phyloP scores from a whole-genome alignment of 2,329 filamentous ascomycete genomes.

The Pestalotiopsis sp. region DNA sequence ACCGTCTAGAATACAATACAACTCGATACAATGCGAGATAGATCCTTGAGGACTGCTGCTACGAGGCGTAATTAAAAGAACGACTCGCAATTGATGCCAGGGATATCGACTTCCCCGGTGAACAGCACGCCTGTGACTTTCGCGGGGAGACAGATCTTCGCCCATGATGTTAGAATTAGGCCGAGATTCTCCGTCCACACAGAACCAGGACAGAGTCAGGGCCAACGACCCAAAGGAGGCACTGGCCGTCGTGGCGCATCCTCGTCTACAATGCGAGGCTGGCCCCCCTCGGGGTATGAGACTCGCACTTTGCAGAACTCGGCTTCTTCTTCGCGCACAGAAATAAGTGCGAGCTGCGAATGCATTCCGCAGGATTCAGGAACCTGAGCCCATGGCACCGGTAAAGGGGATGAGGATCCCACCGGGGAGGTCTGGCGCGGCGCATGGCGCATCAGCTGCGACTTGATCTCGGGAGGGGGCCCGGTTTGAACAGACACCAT shows the following conservation, averaged over 20 bases:
- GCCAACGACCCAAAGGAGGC: background rate
- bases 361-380: background rate
- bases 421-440: background rate
- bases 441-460: background rate
- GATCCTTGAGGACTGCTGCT: background rate
- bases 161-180: background rate
- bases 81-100: background rate
- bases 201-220: slow-evolving; percentile 7
- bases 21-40: background rate
- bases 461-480: background rate
- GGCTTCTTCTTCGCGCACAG: background rate
- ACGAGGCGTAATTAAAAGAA: background rate
- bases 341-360: background rate
- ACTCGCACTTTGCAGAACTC: background rate
- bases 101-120: background rate
- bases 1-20: background rate
- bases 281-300: background rate
- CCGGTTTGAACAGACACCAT: background rate
- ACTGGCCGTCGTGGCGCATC: background rate
- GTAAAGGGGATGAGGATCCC: background rate
- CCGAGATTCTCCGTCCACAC: slow-evolving; percentile 14
- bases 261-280: background rate
- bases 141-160: background rate
- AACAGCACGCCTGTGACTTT: background rate
- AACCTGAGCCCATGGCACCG: background rate